Conservation (phyloP, 2,329 filamentous ascomycete genomes). For the Fragosphaeria purpurea region DNA sequence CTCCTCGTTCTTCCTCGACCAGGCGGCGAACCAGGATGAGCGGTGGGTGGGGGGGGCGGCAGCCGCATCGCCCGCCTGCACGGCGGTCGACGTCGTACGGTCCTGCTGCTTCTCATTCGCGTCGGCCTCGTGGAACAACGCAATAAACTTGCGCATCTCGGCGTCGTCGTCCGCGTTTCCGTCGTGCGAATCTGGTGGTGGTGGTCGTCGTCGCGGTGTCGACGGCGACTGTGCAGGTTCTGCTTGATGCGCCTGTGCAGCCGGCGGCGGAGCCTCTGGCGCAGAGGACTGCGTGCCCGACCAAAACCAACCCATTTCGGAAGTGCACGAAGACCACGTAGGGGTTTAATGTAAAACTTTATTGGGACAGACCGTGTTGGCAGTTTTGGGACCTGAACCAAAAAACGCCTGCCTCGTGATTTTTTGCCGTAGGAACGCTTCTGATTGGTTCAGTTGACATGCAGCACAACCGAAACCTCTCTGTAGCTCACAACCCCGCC, state of each 20-base stretch:
- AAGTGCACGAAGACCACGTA: too few relatives aligned
- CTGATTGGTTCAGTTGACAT: conserved; percentile 5
- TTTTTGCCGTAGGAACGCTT: conserved; percentile 1
- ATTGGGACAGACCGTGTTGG: too few relatives aligned
- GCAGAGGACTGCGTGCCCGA: conserved; percentile 28
- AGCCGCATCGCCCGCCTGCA: too few relatives aligned
- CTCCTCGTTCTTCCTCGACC: too few relatives aligned
- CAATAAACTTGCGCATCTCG: conserved; percentile 45
- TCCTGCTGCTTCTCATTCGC: not conserved
- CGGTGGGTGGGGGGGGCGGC: too few relatives aligned
- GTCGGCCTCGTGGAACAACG: conserved; percentile 30
- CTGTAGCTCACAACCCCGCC: too few relatives aligned
- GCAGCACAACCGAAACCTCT: too few relatives aligned
- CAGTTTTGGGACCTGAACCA: too few relatives aligned
- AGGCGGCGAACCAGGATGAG: too few relatives aligned
- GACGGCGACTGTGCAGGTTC: conserved; percentile 1
- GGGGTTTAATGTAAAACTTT: too few relatives aligned
- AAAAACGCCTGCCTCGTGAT: conserved; percentile 1
- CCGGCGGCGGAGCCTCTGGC: conserved; percentile 5
- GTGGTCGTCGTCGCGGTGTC: conserved; percentile 6
- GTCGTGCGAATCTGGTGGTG: not conserved
- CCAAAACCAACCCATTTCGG: conserved; percentile 54
- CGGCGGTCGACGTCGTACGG: conserved; percentile 1
- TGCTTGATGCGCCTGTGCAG: conserved; percentile 5
- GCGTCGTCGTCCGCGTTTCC: conserved; percentile 16